These are phyloP conservation scores for Fusarium buxicola DNA, from an alignment of 2,329 filamentous ascomycete species.

Conservation along the genomic window DNA sequence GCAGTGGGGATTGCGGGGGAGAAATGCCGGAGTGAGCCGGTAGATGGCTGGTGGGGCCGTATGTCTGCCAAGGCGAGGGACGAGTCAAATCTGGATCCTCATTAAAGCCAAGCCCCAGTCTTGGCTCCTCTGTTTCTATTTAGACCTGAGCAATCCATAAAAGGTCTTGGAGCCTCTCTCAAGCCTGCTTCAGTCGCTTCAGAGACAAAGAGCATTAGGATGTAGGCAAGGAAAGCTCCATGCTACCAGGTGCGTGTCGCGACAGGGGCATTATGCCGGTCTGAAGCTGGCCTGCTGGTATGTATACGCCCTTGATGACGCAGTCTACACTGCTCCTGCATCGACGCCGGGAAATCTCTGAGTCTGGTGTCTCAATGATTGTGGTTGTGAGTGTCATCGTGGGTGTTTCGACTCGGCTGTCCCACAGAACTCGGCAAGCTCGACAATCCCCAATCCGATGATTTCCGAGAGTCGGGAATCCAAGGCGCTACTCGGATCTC, in stretches of 20 bases:
- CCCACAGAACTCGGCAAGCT: slow-evolving; percentile 25
- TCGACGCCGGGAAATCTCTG: no score
- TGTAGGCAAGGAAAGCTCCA: not conserved
- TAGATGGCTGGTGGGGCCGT: slow-evolving; percentile 26
- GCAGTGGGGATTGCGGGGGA: slow-evolving; percentile 19
- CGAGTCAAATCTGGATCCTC: not conserved
- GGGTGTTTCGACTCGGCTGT: slow-evolving; percentile 21
- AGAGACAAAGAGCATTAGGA: not conserved
- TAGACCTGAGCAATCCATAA: no score
- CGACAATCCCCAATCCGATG: slow-evolving; percentile 21
- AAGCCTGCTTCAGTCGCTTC: not conserved
- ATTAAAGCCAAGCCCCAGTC: not conserved
- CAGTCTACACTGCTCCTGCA: no score
- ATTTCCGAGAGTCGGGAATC: slow-evolving; percentile 10
- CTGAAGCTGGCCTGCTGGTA: not conserved
- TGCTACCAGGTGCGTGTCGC: no score
- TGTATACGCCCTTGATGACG: not conserved
- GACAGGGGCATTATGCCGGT: not conserved
- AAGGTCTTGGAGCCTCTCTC: no score
- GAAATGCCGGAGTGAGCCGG: slow-evolving; percentile 14
- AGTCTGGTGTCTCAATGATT: slow-evolving; percentile 20
- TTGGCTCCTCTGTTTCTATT: no score
- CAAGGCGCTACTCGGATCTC: slow-evolving; percentile 16
- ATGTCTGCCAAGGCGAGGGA: slow-evolving; percentile 11
- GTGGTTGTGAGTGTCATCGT: slow-evolving; percentile 22